Conservation (phyloP, 352 stramenopile genomes). For the Pythium angustatum region DNA sequence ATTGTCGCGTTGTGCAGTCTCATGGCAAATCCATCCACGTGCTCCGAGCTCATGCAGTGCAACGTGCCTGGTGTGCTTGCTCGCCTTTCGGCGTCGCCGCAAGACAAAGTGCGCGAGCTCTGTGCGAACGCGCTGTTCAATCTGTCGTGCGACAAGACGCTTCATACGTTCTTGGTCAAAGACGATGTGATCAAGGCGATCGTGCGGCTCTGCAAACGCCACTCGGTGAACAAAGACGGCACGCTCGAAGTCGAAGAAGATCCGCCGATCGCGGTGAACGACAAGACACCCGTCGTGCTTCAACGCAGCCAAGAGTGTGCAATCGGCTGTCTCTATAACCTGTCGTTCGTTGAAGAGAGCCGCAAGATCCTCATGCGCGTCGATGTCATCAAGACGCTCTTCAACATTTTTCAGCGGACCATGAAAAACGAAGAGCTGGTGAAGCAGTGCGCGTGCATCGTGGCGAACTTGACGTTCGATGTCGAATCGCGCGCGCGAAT, state of each 20-base stretch:
- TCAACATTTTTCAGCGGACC: slow-evolving; percentile 65
- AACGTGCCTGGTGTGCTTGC: slow-evolving; percentile 63
- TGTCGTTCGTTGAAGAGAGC: slow-evolving; percentile 74
- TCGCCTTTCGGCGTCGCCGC: slow-evolving; percentile 37
- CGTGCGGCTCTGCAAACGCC: slow-evolving; percentile 60
- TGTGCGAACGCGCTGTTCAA: slow-evolving; percentile 81
- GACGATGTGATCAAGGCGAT: slow-evolving; percentile 74
- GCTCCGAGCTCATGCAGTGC: slow-evolving; percentile 65
- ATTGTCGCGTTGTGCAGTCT: slow-evolving; percentile 74
- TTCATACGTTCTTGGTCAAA: slow-evolving; percentile 66
- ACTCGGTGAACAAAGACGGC: slow-evolving; percentile 45
- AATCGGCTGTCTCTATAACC: slow-evolving; percentile 73
- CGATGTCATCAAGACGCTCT: slow-evolving; percentile 62
- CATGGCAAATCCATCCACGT: slow-evolving; percentile 53
- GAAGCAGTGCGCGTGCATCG: slow-evolving; percentile 60
- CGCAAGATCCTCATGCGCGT: slow-evolving; percentile 61
- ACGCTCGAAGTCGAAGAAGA: slow-evolving; percentile 65
- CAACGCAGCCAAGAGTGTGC: slow-evolving; percentile 70
- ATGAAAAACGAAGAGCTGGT: slow-evolving; percentile 66
- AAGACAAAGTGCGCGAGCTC: slow-evolving; percentile 66
- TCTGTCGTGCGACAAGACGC: slow-evolving; percentile 71
- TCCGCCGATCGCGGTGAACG: slow-evolving; percentile 10
- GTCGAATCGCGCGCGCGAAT: slow-evolving; percentile 55
- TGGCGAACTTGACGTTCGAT: slow-evolving; percentile 82
- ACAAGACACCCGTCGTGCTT: slow-evolving; percentile 50